Base-by-base conservation (phyloP, 768 basidiomycete genomes). In the Chalciporus chontae region DNA sequence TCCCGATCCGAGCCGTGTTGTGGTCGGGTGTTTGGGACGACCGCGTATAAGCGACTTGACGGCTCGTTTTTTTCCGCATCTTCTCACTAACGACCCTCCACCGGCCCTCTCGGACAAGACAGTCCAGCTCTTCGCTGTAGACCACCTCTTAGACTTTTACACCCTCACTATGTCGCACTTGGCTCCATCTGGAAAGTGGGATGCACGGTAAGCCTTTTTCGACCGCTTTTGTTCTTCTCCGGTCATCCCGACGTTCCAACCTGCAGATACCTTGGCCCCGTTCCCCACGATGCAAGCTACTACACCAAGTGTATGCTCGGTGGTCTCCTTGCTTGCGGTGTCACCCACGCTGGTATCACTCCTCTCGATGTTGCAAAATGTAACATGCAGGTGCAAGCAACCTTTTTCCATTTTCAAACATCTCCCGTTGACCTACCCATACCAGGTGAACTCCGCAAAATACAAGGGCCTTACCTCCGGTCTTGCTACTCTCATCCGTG, bases 321-420 rank as follows among this genome's bases (percentile, higher is more conserved):
- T 64, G 91, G 91, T 80, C 76, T 76, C 46, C 77, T 94, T 56
- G 90, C 91, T 17, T 94, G 91, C 60, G 91, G 91, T 72, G 19
- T 88, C 66, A 94, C 91, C 55, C 91, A 94, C 66, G 90, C 88
- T 13, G 88, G 84, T 60, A 84, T 91, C 69, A 90, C 89, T 11
- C 89, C 89, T 31, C 80, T 91, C 52, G 89, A 91, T 73, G 89
- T 91, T 50, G 86, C 86, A 58, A 91, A 91, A 73, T 90, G 89
- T 70, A 91, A 91, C 77, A 91, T 91, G 86, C 89, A 91, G 85
- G 88, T 82, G 36, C 32, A 77, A 66, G 24, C 24, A 9, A 15
- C 7, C 2, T 29, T 13, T 15, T 2, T n/a, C 8, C 5, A 37
- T 15, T 5, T 27, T 5, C 24, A 18, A 15, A 6, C 5, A 36